Percentiles rank a stretch among this genome's conserved stretches.
Evolutionary conservation across 257 asterid genomes (phyloP).

Genomic region (Solanum bulbocastanum): DNA sequence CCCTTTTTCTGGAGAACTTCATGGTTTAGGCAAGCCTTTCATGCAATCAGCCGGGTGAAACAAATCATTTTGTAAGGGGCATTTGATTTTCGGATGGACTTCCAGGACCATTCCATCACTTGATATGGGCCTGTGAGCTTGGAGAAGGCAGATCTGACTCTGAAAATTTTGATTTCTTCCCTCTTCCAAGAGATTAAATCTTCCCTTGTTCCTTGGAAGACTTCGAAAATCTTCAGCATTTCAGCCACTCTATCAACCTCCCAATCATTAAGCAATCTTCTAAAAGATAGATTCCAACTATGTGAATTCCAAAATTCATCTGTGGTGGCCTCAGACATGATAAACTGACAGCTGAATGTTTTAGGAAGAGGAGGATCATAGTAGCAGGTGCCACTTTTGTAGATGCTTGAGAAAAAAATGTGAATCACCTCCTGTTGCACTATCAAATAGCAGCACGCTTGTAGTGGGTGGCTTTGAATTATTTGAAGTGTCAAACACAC

Average conservation of each 20-base stretch:
- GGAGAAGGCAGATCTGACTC: neutral
- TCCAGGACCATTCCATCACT: neutral
- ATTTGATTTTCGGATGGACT: neutral
- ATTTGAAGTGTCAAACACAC: neutral
- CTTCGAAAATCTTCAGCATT: neutral
- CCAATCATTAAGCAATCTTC: neutral
- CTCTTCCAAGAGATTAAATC: neutral
- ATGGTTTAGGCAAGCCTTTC: neutral
- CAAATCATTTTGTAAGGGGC: neutral
- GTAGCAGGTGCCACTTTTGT: neutral
- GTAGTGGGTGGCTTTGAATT: neutral
- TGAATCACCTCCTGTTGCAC: neutral
- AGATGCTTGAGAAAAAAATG: neutral
- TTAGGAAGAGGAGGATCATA: neutral
- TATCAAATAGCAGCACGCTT: neutral
- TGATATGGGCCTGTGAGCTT: neutral
- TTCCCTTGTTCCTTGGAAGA: neutral
- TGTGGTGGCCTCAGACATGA: neutral
- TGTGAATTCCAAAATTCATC: neutral
- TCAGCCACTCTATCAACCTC: neutral
- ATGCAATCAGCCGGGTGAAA: neutral
- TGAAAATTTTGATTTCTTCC: neutral
- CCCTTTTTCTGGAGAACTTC: neutral
- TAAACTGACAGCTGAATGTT: neutral
- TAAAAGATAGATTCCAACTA: neutral